Percentiles rank a stretch among this genome's conserved stretches.
Conservation (phyloP, 768 basidiomycete species). For the Lactarius quietus region DNA sequence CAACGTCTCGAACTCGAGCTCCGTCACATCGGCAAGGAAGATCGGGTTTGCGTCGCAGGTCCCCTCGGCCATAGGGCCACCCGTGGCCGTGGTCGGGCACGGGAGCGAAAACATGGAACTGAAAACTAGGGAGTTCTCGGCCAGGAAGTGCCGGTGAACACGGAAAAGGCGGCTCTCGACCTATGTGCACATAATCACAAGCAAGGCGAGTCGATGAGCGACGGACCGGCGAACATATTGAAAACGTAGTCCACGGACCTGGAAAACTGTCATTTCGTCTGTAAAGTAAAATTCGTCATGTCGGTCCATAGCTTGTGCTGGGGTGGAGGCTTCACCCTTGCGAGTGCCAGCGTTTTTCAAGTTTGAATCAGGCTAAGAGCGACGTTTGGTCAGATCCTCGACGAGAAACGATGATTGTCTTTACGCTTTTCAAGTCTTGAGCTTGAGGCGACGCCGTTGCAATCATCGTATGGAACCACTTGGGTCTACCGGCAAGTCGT, state of each 20-base stretch:
- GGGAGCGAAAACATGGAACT: slow-evolving; percentile 16
- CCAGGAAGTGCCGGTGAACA: slow-evolving; percentile 22
- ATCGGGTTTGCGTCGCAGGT: slow-evolving; percentile 17
- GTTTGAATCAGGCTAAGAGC: background rate
- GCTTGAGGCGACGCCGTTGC: background rate
- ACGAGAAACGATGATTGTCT: background rate
- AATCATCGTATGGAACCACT: slow-evolving; percentile 2
- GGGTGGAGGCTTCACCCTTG: slow-evolving; percentile 3
- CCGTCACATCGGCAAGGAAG: slow-evolving; percentile 13
- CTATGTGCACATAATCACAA: background rate
- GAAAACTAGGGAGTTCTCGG: slow-evolving; percentile 19
- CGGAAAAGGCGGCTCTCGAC: slow-evolving; percentile 20
- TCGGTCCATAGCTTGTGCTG: background rate
- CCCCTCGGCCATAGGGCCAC: background rate
- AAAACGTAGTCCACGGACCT: slow-evolving; percentile 11
- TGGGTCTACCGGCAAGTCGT: background rate
- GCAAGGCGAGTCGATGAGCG: background rate
- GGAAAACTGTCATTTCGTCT: slow-evolving; percentile 21
- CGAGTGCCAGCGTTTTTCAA: background rate
- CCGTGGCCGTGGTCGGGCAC: background rate
- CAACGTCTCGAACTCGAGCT: slow-evolving; percentile 21
- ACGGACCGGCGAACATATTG: background rate
- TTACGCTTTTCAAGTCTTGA: slow-evolving; percentile 5
- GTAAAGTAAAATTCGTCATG: slow-evolving; percentile 24
- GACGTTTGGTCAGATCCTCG: background rate